A percentile compares a stretch with the other conserved stretches of the same genome.
Conservation (phyloP, 345 rosid genomes). For the Pistacia atlantica region DNA sequence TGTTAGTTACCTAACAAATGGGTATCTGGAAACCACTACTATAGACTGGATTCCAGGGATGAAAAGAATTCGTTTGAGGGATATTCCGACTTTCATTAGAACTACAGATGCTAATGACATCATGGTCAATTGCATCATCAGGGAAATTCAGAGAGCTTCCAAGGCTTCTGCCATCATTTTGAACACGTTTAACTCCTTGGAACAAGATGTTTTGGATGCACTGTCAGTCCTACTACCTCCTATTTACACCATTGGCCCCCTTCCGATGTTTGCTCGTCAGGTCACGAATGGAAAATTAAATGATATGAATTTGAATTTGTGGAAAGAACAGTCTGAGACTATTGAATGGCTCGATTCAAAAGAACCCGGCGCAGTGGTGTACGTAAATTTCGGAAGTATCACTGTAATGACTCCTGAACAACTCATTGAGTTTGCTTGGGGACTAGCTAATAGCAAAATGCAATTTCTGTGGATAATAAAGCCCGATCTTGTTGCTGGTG, state of each 20-base stretch:
- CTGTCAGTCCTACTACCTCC: neutral
- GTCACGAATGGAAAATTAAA: neutral
- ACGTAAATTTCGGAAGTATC: too few species aligned
- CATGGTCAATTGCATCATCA: neutral
- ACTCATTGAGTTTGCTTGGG: too few species aligned
- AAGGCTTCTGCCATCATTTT: neutral
- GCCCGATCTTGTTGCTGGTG: too few species aligned
- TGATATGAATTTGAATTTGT: constrained; percentile 13
- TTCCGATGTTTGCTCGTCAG: neutral
- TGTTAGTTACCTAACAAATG: too few species aligned
- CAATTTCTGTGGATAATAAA: too few species aligned
- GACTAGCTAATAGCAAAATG: too few species aligned
- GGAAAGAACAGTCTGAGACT: constrained; percentile 24
- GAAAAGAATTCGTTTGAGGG: too few species aligned
- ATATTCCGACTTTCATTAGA: neutral
- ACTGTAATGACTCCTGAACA: too few species aligned
- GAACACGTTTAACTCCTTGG: neutral
- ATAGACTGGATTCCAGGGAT: too few species aligned
- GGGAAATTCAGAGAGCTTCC: neutral
- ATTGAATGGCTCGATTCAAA: constrained; percentile 16
- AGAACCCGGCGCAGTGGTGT: constrained; percentile 18
- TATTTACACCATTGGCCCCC: neutral
- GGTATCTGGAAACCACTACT: too few species aligned
- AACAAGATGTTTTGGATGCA: neutral
- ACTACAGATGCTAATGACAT: neutral